Conservation (phyloP, 2,329 filamentous ascomycete genomes). For the Sclerotinia nivalis region DNA sequence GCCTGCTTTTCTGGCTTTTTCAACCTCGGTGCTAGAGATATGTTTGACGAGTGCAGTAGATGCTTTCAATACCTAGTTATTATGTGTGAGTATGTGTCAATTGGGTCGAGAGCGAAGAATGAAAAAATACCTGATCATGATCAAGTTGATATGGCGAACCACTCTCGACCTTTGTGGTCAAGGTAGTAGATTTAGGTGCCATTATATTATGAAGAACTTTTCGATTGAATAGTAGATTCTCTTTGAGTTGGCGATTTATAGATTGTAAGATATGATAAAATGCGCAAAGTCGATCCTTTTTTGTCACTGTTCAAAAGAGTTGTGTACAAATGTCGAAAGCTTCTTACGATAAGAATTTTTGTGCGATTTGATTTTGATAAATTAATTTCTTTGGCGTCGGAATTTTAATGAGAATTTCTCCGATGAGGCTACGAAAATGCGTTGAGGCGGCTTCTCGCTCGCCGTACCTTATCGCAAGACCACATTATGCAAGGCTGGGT, state of each 20-base stretch:
- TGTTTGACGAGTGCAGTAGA: conserved; percentile 62
- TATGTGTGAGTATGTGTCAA: conserved; percentile 23
- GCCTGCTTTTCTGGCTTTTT: conserved; percentile 44
- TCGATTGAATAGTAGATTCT: background rate
- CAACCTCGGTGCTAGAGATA: conserved; percentile 57
- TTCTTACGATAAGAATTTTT: conserved; percentile 23
- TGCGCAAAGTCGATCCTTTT: conserved; percentile 17
- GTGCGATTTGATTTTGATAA: conserved; percentile 24
- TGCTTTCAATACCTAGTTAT: conserved; percentile 57
- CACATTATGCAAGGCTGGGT: conserved; percentile 13
- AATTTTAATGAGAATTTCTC: background rate
- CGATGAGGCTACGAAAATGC: conserved; percentile 7
- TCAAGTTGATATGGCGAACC: conserved; percentile 42
- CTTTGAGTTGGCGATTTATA: background rate
- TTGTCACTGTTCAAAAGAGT: conserved; percentile 4
- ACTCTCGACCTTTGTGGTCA: conserved; percentile 41
- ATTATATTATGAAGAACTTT: conserved; percentile 33
- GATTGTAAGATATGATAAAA: background rate
- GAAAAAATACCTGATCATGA: conserved; percentile 37
- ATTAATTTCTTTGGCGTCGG: conserved; percentile 25
- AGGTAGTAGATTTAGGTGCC: conserved; percentile 36
- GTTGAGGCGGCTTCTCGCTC: background rate
- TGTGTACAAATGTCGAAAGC: conserved; percentile 2
- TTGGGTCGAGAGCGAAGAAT: background rate
- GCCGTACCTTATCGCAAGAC: conserved; percentile 16